Conservation (phyloP, 345 rosid genomes). For the Reutealis trisperma region DNA sequence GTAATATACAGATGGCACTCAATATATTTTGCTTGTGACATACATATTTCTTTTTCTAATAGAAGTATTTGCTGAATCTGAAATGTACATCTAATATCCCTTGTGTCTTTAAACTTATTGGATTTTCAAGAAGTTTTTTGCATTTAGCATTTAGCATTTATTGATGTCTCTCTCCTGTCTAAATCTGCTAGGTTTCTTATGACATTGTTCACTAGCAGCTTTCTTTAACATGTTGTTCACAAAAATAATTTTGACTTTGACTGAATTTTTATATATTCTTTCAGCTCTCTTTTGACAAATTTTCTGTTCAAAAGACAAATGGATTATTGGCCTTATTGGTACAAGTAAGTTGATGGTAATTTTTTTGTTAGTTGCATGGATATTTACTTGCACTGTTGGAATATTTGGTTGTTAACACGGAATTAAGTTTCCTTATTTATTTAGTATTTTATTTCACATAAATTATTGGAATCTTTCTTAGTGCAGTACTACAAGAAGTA, state of each 20-base stretch:
- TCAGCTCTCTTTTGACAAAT: constrained; percentile 61
- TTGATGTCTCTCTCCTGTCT: not conserved
- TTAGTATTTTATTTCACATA: not conserved
- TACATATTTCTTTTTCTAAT: not conserved
- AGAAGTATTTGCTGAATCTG: not conserved
- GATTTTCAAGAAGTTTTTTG: not conserved
- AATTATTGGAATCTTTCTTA: constrained; percentile 26
- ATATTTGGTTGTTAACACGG: not conserved
- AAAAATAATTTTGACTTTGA: not conserved
- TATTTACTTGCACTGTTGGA: not conserved
- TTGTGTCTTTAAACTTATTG: not conserved
- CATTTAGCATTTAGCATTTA: no score
- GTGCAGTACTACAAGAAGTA: constrained; percentile 66
- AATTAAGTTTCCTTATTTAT: not conserved
- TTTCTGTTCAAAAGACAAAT: constrained; percentile 41
- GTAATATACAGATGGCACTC: not conserved
- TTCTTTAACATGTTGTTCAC: not conserved
- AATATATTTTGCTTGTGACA: not conserved
- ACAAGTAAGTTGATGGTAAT: constrained; percentile 50
- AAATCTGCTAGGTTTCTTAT: not conserved
- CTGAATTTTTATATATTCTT: constrained; percentile 9
- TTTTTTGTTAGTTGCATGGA: not conserved
- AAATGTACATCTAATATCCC: not conserved
- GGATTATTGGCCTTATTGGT: constrained; percentile 45
- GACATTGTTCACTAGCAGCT: not conserved